Evolutionary conservation across 805 yeast species (phyloP).

Genomic region (Metschnikowia noctiluminum): DNA sequence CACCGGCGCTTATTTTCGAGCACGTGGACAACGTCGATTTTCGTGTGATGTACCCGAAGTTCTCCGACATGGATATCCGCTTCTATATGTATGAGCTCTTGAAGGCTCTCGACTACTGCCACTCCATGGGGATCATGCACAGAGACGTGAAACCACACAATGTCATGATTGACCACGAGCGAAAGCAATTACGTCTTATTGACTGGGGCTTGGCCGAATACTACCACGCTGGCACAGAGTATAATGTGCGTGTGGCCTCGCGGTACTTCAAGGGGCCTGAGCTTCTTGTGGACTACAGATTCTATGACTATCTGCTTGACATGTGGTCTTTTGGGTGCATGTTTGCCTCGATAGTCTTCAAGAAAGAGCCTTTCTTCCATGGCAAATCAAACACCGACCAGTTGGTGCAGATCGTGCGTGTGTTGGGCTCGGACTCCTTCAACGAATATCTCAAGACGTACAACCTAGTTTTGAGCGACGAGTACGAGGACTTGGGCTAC

Average conservation of each 20-base stretch:
- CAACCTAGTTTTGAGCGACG: slow-evolving; percentile 64
- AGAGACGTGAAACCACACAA: slow-evolving; percentile 93
- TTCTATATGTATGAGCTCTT: slow-evolving; percentile 81
- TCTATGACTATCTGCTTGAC: slow-evolving; percentile 85
- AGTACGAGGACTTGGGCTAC: slow-evolving; percentile 74
- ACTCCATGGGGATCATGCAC: slow-evolving; percentile 93
- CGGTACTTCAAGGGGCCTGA: slow-evolving; percentile 93
- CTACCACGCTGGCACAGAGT: slow-evolving; percentile 85
- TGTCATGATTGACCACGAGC: slow-evolving; percentile 83
- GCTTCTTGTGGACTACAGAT: slow-evolving; percentile 73
- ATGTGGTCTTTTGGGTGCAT: slow-evolving; percentile 91
- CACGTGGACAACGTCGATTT: slow-evolving; percentile 82
- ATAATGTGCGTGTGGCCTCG: slow-evolving; percentile 89
- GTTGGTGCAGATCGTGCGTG: slow-evolving; percentile 83
- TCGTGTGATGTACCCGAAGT: slow-evolving; percentile 78
- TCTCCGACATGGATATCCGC: slow-evolving; percentile 70
- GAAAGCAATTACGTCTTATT: slow-evolving; percentile 62
- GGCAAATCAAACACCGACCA: slow-evolving; percentile 92
- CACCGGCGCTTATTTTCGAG: slow-evolving; percentile 87
- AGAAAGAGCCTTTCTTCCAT: slow-evolving; percentile 88
- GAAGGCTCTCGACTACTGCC: slow-evolving; percentile 81
- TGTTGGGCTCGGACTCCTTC: slow-evolving; percentile 79
- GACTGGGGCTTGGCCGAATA: slow-evolving; percentile 97
- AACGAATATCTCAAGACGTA: slow-evolving; percentile 65
- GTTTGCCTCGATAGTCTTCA: slow-evolving; percentile 84